Evolutionary conservation across 768 basidiomycete genomes (phyloP).

Genomic region (Lactarius sanguifluus): DNA sequence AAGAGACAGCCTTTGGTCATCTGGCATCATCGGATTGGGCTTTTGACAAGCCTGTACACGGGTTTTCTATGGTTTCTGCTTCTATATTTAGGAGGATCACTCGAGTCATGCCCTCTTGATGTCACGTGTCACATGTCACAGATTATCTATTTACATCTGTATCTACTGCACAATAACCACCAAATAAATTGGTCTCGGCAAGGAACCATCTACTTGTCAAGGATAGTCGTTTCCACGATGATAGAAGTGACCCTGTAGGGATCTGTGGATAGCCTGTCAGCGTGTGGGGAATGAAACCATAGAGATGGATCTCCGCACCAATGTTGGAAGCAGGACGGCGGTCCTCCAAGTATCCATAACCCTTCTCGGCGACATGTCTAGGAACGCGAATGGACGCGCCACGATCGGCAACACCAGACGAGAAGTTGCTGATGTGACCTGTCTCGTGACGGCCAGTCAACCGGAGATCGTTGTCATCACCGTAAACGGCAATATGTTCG

Average conservation of each 20-base stretch:
- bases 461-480: conserved; percentile 95
- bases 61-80: too few species aligned
- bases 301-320: conserved; percentile 50
- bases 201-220: conserved; percentile 49
- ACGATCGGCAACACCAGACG: conserved; percentile 95
- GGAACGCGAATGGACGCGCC: conserved; percentile 97
- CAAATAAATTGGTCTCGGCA: neutral
- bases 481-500: conserved; percentile 96
- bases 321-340: conserved; percentile 98
- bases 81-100: too few species aligned
- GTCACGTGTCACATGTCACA: neutral
- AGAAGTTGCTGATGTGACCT: conserved; percentile 87
- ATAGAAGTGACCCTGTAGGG: conserved; percentile 93
- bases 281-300: neutral
- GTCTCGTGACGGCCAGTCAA: conserved; percentile 98
- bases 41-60: neutral
- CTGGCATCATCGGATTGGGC: conserved; percentile 21
- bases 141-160: neutral
- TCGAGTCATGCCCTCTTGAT: too few species aligned
- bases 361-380: conserved; percentile 87
- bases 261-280: conserved; percentile 47
- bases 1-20: conserved; percentile 30
- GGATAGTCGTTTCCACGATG: conserved; percentile 83
- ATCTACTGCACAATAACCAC: conserved; percentile 1
- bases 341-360: conserved; percentile 95